Conservation (phyloP, 192 early-diverging fungal genomes). For the Coemansia sp. region DNA sequence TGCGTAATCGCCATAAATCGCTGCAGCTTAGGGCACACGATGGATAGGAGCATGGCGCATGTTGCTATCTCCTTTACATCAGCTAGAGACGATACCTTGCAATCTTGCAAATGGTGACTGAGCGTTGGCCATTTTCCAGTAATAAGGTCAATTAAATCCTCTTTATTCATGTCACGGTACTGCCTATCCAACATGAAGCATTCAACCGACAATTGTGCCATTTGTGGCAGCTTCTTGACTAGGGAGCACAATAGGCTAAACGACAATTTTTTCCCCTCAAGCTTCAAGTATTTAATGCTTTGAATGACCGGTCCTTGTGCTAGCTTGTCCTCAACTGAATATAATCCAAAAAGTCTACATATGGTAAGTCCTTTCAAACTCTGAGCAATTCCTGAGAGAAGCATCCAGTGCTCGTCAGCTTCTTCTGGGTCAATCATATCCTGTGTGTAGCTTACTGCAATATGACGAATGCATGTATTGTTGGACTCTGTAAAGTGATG, state of each 20-base stretch:
- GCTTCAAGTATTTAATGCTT: not conserved
- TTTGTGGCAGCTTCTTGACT: not conserved
- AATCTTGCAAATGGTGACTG: not conserved
- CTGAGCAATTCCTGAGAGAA: not conserved
- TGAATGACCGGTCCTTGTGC: not conserved
- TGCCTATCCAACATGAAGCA: not conserved
- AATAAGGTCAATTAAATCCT: not conserved
- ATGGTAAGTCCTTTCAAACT: not conserved
- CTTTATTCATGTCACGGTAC: not conserved
- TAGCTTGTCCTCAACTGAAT: not conserved
- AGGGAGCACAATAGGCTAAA: not conserved
- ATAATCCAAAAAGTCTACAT: not conserved
- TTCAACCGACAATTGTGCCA: not conserved
- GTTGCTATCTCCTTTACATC: not conserved
- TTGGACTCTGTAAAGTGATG: not conserved
- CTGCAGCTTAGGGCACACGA: not conserved
- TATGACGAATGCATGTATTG: not conserved
- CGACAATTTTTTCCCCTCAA: not conserved
- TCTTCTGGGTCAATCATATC: not conserved
- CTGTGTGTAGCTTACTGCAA: not conserved
- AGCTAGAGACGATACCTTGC: not conserved
- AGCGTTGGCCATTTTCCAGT: not conserved
- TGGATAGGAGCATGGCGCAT: not conserved
- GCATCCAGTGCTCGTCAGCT: not conserved
- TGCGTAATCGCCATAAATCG: not conserved